Evolutionary conservation across 176 grass and related monocot genomes (phyloP).

Genomic region (Olyra latifolia): DNA sequence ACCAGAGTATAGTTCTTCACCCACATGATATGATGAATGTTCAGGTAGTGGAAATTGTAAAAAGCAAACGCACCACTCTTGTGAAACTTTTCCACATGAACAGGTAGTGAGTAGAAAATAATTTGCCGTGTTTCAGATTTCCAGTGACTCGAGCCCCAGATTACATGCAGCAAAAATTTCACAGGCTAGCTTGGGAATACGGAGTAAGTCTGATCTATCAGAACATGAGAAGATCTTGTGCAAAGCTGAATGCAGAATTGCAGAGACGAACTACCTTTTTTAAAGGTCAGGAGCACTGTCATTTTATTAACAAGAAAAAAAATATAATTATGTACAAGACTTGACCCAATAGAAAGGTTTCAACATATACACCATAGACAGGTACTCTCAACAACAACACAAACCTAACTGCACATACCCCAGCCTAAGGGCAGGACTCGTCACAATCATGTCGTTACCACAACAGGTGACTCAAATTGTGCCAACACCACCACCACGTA

Average conservation of each 20-base stretch:
- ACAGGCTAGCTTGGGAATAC: background rate
- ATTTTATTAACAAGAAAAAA: no score
- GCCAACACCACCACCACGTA: no score
- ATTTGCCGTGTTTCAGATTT: background rate
- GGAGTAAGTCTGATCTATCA: background rate
- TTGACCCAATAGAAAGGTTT: no score
- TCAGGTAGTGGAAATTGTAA: constrained; percentile 28
- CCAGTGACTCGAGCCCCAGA: background rate
- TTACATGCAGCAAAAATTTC: background rate
- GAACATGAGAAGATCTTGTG: background rate
- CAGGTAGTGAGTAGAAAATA: background rate
- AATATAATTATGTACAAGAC: no score
- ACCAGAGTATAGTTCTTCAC: constrained; percentile 23
- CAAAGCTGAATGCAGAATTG: background rate
- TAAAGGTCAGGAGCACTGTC: no score
- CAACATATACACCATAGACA: no score
- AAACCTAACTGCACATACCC: no score
- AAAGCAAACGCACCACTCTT: constrained; percentile 17
- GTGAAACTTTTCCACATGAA: constrained; percentile 29
- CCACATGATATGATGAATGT: constrained; percentile 46
- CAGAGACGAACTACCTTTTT: no score
- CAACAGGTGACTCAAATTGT: no score
- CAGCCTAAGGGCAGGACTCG: no score
- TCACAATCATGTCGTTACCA: no score
- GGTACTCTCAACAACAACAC: no score